Evolutionary conservation across 1,139 yeast species (phyloP), one percentile per base, ranked within the genome.

Genomic region (Candida sanyaensis): DNA sequence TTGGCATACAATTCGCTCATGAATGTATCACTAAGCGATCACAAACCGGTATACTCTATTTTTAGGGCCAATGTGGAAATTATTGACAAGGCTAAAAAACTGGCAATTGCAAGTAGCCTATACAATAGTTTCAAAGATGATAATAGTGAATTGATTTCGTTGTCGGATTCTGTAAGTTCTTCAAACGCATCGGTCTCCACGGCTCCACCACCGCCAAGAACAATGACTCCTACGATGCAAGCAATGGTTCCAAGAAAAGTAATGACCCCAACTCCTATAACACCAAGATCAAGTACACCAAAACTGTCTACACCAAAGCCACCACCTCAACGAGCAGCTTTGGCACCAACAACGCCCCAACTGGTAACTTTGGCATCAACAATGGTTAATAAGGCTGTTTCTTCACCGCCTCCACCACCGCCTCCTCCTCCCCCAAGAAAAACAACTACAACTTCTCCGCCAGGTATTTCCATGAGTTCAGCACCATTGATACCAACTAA

Each of bases 41-140:
- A 93, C 63, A 86, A 89, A 52, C 98, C 99, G 0, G 97, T 93
- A 3, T 86, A 80, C 62, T 91, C 95, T 2, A 79, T 88, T 1
- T 90, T 85, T 60, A 66, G 73, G 37, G 78, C 88, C n/a, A 75
- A 68, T 42, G 86, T 87, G 37, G 83, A 81, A 53, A 78, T 86
- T 47, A 75, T 90, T 31, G 85, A 90, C 54, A 66, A 64, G 31
- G 57, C 51, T 3, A 69, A 66, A 56, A 72, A 68, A 50, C 46
- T 28, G 27, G 31, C n/a, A 21, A 29, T 28, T 6, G 9, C 31
- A 9, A 12, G 12, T 24, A 32, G 36, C 10, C 21, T 32, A 4
- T 32, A 32, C 36, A n/a, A 9, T 21, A 32, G 13, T 17, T 32
- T 32, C 36, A 32, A 32, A 17, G 36, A 32, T 17, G 36, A 32